Conservation (phyloP, 768 basidiomycete genomes). For the Russula sp. region DNA sequence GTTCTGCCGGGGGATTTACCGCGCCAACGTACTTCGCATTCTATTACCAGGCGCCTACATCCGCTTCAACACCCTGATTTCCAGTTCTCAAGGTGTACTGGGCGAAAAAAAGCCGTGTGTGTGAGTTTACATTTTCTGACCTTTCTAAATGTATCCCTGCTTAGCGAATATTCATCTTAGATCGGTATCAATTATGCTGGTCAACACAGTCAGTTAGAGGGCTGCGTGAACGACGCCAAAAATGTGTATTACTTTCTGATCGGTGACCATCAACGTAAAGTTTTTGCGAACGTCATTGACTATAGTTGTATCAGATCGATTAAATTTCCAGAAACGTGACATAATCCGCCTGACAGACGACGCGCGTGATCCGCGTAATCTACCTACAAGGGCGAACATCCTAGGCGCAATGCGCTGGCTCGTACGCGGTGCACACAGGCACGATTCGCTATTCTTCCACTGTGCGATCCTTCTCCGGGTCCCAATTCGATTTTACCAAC, state of each 20-base stretch:
- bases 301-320: constrained; percentile 29
- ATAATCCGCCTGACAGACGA: constrained; percentile 48
- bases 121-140: constrained; percentile 10
- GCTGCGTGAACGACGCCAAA: constrained; percentile 47
- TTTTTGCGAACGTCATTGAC: not conserved
- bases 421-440: constrained; percentile 40
- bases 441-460: constrained; percentile 42
- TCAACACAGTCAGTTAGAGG: constrained; percentile 33
- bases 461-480: constrained; percentile 20
- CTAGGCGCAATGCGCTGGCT: constrained; percentile 48
- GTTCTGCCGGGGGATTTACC: not conserved
- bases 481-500: not conserved
- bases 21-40: not conserved
- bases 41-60: not conserved
- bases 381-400: constrained; percentile 45
- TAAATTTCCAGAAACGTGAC: constrained; percentile 39
- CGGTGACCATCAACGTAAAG: constrained; percentile 14
- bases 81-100: constrained; percentile 42
- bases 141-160: not conserved
- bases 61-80: constrained; percentile 23
- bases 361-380: constrained; percentile 31
- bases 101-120: constrained; percentile 41
- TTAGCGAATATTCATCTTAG: constrained; percentile 21
- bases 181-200: constrained; percentile 46
- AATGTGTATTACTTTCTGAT: constrained; percentile 40